phyloP scores from a whole-genome alignment of 345 rosid species.

The Salix exigua region DNA sequence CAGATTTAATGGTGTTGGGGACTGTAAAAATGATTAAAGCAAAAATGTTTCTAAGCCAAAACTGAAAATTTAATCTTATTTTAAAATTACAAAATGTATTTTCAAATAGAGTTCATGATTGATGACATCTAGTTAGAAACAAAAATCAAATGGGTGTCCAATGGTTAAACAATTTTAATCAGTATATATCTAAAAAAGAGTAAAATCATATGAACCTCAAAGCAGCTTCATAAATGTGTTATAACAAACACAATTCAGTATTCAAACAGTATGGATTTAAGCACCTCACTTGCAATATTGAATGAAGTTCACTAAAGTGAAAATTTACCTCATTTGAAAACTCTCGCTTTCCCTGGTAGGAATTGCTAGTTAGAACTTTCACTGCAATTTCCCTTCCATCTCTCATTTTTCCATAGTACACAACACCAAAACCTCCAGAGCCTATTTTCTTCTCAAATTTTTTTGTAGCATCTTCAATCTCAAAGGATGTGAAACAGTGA shows the following conservation, averaged over 20 bases:
- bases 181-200: not conserved
- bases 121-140: not conserved
- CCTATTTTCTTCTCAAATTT: constrained; percentile 82
- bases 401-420: constrained; percentile 72
- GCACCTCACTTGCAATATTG: not conserved
- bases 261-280: not conserved
- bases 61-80: not conserved
- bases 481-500: constrained; percentile 67
- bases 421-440: constrained; percentile 96
- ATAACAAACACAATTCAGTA: not conserved
- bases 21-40: not conserved
- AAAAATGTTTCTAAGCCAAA: not conserved
- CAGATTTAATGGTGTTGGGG: not conserved
- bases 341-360: constrained; percentile 92
- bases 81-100: not conserved
- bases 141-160: not conserved
- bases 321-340: constrained; percentile 81
- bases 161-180: not conserved
- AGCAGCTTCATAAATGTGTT: not conserved
- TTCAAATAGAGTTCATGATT: not conserved
- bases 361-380: constrained; percentile 69
- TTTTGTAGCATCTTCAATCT: constrained; percentile 78
- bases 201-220: not conserved
- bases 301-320: not conserved
- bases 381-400: constrained; percentile 97